Evolutionary conservation across 164 flowering plant species (phyloP).

Genomic region (Tetrastigma voinierianum): DNA sequence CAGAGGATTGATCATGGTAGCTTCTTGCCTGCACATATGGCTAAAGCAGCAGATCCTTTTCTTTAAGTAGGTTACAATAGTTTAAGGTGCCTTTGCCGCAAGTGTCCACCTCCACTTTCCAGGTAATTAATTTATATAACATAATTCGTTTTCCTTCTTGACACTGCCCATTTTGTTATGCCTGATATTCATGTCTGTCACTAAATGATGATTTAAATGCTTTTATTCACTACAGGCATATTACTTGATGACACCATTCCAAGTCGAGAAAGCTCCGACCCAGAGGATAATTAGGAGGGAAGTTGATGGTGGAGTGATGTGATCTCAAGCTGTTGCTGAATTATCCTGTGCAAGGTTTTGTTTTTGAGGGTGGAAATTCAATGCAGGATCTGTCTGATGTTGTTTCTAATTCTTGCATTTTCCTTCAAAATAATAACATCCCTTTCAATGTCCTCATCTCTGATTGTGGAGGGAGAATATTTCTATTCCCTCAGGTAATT

Average conservation of each 20-base stretch:
- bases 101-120: slow-evolving; percentile 92
- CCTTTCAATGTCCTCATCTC: slow-evolving; percentile 82
- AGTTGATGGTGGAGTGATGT: slow-evolving; percentile 35
- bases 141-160: no score
- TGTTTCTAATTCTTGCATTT: slow-evolving; percentile 61
- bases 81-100: slow-evolving; percentile 94
- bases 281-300: slow-evolving; percentile 24
- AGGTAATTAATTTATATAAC: slow-evolving; percentile 32
- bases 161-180: background rate
- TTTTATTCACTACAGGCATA: slow-evolving; percentile 53
- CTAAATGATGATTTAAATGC: background rate
- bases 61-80: slow-evolving; percentile 92
- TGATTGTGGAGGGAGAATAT: slow-evolving; percentile 61
- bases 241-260: slow-evolving; percentile 59
- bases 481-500: slow-evolving; percentile 88
- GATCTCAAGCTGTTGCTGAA: slow-evolving; percentile 52
- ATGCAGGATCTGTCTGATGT: slow-evolving; percentile 52
- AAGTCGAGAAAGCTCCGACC: slow-evolving; percentile 68
- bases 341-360: slow-evolving; percentile 80
- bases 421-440: slow-evolving; percentile 68
- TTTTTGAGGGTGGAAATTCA: slow-evolving; percentile 68
- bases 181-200: background rate
- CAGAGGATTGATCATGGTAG: slow-evolving; percentile 75
- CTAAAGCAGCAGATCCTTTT: slow-evolving; percentile 62
- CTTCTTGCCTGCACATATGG: slow-evolving; percentile 81